Evolutionary conservation across 2,329 filamentous ascomycete species (phyloP).

Genomic region (Tolypocladium pustulatum): DNA sequence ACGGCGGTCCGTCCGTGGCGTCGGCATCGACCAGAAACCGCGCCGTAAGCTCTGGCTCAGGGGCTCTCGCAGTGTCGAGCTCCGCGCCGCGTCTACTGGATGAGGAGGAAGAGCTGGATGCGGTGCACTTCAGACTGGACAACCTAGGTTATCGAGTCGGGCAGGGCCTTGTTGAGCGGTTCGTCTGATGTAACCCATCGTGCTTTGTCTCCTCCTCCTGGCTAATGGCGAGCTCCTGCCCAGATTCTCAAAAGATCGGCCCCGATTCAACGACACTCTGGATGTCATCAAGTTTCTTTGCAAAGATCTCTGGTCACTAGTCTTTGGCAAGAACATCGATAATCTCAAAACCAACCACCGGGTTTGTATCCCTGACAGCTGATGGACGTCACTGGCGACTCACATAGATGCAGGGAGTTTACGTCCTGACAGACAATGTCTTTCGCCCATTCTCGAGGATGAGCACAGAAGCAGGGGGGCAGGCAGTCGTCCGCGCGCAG

Average conservation of each 20-base stretch:
- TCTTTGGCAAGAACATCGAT: constrained; percentile 95
- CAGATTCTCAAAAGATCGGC: constrained; percentile 72
- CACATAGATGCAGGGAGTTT: constrained; percentile 57
- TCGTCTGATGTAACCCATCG: constrained; percentile 13
- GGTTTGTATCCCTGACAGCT: constrained; percentile 30
- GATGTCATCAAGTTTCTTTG: constrained; percentile 98
- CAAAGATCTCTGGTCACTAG: constrained; percentile 92
- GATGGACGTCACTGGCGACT: neutral
- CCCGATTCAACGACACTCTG: constrained; percentile 82
- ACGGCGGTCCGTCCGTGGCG: neutral
- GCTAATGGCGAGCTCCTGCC: neutral
- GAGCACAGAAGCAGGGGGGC: constrained; percentile 69
- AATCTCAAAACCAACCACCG: constrained; percentile 98
- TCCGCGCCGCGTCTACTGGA: constrained; percentile 29
- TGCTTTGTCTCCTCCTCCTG: neutral
- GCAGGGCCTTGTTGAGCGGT: constrained; percentile 86
- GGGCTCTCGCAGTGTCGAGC: constrained; percentile 6
- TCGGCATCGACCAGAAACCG: neutral
- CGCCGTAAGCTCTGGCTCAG: constrained; percentile 13
- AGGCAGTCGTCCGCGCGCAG: constrained; percentile 65
- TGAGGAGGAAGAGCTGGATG: constrained; percentile 75
- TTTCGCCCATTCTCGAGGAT: constrained; percentile 86
- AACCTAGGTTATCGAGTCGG: constrained; percentile 83
- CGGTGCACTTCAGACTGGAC: constrained; percentile 77
- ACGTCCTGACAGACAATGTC: constrained; percentile 85